phyloP scores from a whole-genome alignment of 306 rosid species.

The Cucurbita moschata region DNA sequence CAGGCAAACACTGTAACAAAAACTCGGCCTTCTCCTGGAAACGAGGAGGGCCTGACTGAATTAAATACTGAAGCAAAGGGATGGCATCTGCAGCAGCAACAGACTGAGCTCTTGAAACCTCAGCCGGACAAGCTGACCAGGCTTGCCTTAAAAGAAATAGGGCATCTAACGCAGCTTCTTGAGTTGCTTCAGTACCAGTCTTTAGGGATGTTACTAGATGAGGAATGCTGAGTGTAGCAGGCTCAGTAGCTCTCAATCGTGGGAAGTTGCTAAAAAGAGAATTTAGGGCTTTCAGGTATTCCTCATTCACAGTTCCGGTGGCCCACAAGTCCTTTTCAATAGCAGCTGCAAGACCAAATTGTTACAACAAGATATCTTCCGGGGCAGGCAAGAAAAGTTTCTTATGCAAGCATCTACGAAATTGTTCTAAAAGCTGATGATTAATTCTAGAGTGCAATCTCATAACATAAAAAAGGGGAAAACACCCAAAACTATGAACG shows the following conservation, averaged over 20 bases:
- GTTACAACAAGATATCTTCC: background rate
- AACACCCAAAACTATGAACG: background rate
- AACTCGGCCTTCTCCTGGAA: constrained; percentile 96
- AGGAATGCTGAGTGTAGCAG: constrained; percentile 96
- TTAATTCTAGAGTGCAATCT: background rate
- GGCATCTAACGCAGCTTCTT: constrained; percentile 92
- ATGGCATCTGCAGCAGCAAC: constrained; percentile 96
- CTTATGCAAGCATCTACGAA: background rate
- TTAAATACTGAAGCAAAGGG: constrained; percentile 83
- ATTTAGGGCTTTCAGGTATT: constrained; percentile 86
- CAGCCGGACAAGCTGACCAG: constrained; percentile 99
- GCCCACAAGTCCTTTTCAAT: constrained; percentile 98
- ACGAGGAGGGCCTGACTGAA: constrained; percentile 96
- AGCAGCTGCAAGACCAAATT: constrained; percentile 49
- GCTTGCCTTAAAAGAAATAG: constrained; percentile 97
- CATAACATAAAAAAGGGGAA: background rate
- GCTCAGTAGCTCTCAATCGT: constrained; percentile 94
- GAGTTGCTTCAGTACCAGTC: constrained; percentile 91
- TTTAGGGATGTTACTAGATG: constrained; percentile 88
- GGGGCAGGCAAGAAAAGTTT: background rate
- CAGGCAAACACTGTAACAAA: constrained; percentile 94
- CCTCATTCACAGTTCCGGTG: constrained; percentile 84
- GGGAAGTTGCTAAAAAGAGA: constrained; percentile 94
- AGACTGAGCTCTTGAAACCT: constrained; percentile 94
- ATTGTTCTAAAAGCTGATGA: background rate